These are phyloP conservation scores for Orbilia javanica DNA, from an alignment of 2,329 filamentous ascomycete genomes.

Conservation along the genomic window DNA sequence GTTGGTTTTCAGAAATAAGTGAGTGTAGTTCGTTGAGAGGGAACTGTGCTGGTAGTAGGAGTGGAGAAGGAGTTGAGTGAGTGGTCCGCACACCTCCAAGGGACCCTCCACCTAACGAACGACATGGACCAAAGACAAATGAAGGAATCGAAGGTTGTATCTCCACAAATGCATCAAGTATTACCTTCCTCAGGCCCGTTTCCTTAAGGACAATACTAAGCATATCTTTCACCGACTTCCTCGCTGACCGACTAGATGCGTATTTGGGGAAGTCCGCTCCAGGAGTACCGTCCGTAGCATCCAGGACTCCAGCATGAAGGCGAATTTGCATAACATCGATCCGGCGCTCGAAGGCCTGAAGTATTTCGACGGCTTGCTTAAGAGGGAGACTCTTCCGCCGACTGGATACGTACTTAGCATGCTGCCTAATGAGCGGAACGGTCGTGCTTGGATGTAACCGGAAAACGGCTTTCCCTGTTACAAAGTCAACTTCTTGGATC, in stretches of 20 bases:
- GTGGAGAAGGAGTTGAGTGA: background rate
- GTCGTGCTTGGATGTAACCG: constrained; percentile 31
- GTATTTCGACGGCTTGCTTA: background rate
- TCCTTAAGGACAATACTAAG: constrained; percentile 33
- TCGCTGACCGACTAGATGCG: constrained; percentile 13
- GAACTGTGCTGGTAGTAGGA: background rate
- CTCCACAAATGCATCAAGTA: constrained; percentile 47
- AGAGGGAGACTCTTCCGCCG: background rate
- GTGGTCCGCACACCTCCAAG: background rate
- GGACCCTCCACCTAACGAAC: background rate
- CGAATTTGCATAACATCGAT: constrained; percentile 43
- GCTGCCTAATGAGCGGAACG: constrained; percentile 1
- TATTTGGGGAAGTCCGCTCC: constrained; percentile 46
- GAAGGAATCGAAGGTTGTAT: constrained; percentile 23
- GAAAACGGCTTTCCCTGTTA: constrained; percentile 23
- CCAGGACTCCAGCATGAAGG: constrained; percentile 29
- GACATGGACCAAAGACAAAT: constrained; percentile 19
- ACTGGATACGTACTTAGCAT: constrained; percentile 11
- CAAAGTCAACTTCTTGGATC: constrained; percentile 50
- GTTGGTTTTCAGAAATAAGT: background rate
- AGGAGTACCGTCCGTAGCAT: constrained; percentile 37
- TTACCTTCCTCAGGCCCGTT: constrained; percentile 25
- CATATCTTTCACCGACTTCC: constrained; percentile 29
- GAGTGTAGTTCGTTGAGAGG: background rate
- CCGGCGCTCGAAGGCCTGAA: constrained; percentile 20